Conservation (phyloP, 306 rosid genomes). For the Cucumis melo region DNA sequence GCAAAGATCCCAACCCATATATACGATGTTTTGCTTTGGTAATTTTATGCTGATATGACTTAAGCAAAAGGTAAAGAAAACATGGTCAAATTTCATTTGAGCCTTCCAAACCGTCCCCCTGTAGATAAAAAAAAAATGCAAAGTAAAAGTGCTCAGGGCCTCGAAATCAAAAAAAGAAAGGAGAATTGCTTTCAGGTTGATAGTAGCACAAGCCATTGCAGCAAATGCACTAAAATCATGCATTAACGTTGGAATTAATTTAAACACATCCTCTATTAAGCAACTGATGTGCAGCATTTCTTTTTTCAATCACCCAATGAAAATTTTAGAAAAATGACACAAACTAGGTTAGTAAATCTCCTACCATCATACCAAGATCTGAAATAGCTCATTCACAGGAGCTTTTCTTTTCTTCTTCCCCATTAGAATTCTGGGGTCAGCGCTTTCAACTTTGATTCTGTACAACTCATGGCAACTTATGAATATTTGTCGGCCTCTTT, state of each 20-base stretch:
- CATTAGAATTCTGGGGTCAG: background rate
- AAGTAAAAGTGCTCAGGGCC: background rate
- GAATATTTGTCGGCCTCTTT: conserved; percentile 14
- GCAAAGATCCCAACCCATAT: too few species aligned
- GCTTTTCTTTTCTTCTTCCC: background rate
- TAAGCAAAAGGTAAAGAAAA: too few species aligned
- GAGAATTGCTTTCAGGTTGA: background rate
- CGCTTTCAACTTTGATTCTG: background rate
- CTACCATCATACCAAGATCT: background rate
- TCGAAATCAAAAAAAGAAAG: background rate
- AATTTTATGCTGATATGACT: too few species aligned
- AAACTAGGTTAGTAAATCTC: background rate
- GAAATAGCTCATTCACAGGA: background rate
- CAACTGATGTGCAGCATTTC: background rate
- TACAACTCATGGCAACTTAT: background rate
- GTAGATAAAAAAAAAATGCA: too few species aligned
- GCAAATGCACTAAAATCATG: background rate
- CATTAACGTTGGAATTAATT: background rate
- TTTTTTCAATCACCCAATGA: background rate
- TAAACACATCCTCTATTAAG: background rate
- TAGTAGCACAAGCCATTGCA: background rate
- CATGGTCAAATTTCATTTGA: too few species aligned
- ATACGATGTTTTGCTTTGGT: too few species aligned
- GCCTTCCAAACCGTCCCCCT: too few species aligned
- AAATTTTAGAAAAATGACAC: background rate